phyloP scores from a whole-genome alignment of 225 moss, liverwort and hornwort genomes.

The Sphagnum contortum region DNA sequence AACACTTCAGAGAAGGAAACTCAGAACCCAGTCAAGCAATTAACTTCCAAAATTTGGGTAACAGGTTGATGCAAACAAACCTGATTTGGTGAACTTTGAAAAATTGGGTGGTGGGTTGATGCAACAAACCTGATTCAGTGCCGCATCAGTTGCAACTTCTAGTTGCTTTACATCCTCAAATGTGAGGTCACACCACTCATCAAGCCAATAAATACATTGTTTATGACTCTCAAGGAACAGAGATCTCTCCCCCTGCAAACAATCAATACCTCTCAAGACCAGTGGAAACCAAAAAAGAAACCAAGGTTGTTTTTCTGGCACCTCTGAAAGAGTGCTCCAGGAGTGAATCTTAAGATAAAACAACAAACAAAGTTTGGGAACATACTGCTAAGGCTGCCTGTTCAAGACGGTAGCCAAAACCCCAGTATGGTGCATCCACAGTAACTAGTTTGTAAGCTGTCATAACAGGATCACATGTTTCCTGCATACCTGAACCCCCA shows the following conservation, averaged over 20 bases:
- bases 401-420: conserved; percentile 93
- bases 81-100: too few species aligned
- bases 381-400: conserved; percentile 69
- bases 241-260: conserved; percentile 57
- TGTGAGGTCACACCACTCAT: conserved; percentile 83
- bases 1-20: too few species aligned
- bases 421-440: conserved; percentile 94
- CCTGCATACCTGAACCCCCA: conserved; percentile 20
- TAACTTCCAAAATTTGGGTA: too few species aligned
- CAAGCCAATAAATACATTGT: conserved; percentile 83
- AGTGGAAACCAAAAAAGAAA: background rate
- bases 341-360: background rate
- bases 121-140: conserved; percentile 45
- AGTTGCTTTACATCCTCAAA: conserved; percentile 66
- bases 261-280: background rate
- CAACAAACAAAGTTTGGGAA: background rate
- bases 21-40: too few species aligned
- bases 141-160: conserved; percentile 57
- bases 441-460: conserved; percentile 94
- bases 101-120: too few species aligned
- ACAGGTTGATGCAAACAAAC: too few species aligned
- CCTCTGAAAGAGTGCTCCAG: background rate
- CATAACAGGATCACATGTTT: conserved; percentile 63
- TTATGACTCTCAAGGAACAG: conserved; percentile 80
- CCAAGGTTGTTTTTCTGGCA: background rate